Evolutionary conservation across 208 protist genomes (phyloP), one percentile per base, ranked within the genome.

Genomic region (Acanthamoeba healyi): DNA sequence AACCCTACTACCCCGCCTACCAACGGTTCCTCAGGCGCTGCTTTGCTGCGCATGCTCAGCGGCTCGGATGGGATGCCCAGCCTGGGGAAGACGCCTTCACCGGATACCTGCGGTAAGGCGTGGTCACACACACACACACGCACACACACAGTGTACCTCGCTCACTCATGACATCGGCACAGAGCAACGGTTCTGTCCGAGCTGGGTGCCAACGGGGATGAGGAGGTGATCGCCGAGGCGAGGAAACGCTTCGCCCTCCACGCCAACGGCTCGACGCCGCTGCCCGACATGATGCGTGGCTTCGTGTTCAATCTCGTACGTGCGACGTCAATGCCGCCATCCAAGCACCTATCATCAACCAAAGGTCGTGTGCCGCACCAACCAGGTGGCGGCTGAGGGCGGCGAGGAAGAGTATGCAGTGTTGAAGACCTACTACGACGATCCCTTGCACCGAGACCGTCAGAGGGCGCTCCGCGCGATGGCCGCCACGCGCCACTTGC

Each of bases 201-300:
- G 49, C 79, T 87, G 1, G 79, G 79, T 7, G 40, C 17, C 7
- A 51, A 87, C 22, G 79, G 79, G 6, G 79, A 87, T 42, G 49
- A 51, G 34, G 5, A 40, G 46, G 49, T 61, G 32, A 87, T 87
- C 32, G 79, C 79, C 49, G 79, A 87, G 36, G 79, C 79, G 19
- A 4, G 22, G 3, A 7, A 22, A 61, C 38, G 79, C 5, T 87
- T 87, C 22, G 44, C 44, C 12, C 67, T 24, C 6, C 38, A 79
- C 38, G 6, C 14, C 22, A 17, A 14, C 26, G 67, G 67, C 36
- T n/a, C 36, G 15, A 7, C 36, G 38, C 34, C 14, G 32, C 15
- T 79, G 26, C 38, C 38, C 14, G 22, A 32, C 36, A 36, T 46
- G 67, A 6, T 10, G 36, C 32, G 67, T 2, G 15, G 14, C 17